Evolutionary conservation across 108 stramenopile genomes (phyloP), one percentile per base, ranked within the genome.

Genomic region (Aurantiochytrium sp.): DNA sequence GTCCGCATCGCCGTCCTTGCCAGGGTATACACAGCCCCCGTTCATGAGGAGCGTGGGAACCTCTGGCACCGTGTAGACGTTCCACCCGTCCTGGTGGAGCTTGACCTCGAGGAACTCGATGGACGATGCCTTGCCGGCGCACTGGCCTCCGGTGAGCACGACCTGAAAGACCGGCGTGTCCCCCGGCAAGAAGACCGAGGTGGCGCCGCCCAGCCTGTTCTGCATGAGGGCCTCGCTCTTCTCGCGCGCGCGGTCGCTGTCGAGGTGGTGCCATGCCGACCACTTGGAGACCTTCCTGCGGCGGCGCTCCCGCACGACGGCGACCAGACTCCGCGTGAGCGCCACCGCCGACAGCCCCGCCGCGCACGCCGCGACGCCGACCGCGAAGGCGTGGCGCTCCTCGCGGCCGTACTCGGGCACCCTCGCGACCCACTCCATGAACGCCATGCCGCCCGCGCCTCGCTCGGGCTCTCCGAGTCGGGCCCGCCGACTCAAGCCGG

Each of bases 1-100:
- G n/a, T 55, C 50, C 15, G 36, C 88, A 19, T 65, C 59, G 12
- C 54, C 90, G 21, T 69, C 54, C 37, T 88, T 5, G 10, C 90
- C 90, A 6, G 90, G 90, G 55, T 90, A 90, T 15, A 22, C 36
- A 1, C 54, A 55, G 27, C 88, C 90, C 10, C 90, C 90, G 6
- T 68, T 54, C 85, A 88, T 85, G 31, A 85, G 68, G 5, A 87
- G 68, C 30, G 85, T 86, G 19, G 87, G 87, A 22, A 87, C 69
- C 52, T 87, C 87, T 10, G 87, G 87, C 31, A 87, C 87, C 52
- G 45, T 55, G 37, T 69, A 73, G n/a, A 73, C 87, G 10, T 69
- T 48, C n/a, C n/a, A 87, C n/a, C 69, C 68, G 27, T 68, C 50
- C 21, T 69, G 17, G 37, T 37, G 68, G 31, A 68, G 42, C 19